These are phyloP conservation scores for Beauveria rudraprayagi DNA, from an alignment of 2,329 filamentous ascomycete genomes.

Conservation along the genomic window DNA sequence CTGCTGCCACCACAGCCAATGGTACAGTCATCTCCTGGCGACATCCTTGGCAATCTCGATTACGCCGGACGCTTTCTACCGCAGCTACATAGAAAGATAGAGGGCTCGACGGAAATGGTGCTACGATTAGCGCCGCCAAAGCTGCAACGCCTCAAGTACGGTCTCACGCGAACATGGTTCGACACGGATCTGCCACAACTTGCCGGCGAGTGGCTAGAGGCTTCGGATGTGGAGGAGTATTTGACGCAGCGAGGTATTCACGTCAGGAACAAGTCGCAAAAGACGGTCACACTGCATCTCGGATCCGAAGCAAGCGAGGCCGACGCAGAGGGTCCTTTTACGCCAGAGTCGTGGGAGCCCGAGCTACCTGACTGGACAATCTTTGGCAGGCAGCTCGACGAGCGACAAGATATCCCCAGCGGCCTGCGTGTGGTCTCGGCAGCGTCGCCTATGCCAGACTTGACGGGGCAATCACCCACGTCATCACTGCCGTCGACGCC, in stretches of 20 bases:
- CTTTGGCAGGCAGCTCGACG: constrained; percentile 5
- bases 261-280: neutral
- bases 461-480: neutral
- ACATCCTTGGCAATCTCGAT: neutral
- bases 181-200: constrained; percentile 7
- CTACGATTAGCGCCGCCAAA: constrained; percentile 5
- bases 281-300: neutral
- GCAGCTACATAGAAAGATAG: constrained; percentile 8
- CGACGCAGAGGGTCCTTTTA: neutral
- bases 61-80: neutral
- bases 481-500: neutral
- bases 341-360: constrained; percentile 4
- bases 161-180: constrained; percentile 8
- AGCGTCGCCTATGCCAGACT: neutral
- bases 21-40: neutral
- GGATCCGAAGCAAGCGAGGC: neutral
- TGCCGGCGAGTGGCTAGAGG: constrained; percentile 9
- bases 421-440: neutral
- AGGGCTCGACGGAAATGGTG: neutral
- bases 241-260: constrained; percentile 7
- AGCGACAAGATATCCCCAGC: neutral
- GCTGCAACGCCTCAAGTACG: constrained; percentile 8
- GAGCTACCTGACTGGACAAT: constrained; percentile 12
- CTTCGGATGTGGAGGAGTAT: constrained; percentile 9
- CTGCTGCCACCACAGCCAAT: constrained; percentile 3